These are phyloP conservation scores for Fraxinus velutina DNA, from an alignment of 305 asterid genomes.

Conservation along the genomic window DNA sequence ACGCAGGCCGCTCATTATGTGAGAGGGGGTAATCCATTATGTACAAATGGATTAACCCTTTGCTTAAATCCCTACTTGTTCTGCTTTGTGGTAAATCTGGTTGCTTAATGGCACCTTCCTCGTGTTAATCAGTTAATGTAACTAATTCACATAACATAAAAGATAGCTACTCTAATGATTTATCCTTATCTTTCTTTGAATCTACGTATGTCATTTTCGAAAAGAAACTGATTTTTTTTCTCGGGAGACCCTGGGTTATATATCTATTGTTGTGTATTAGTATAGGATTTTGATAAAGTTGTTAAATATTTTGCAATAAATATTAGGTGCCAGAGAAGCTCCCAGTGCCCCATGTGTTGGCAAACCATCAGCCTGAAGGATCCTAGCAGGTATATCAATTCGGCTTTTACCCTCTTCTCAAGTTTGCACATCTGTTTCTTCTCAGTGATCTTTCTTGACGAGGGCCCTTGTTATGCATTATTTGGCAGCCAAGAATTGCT, in stretches of 20 bases:
- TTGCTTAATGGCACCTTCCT: neutral
- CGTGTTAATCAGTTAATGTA: neutral
- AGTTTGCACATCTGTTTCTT: slow-evolving; percentile 1
- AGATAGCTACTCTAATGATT: neutral
- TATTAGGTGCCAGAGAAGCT: slow-evolving; percentile 86
- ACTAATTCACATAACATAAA: neutral
- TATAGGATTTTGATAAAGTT: neutral
- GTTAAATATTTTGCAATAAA: slow-evolving; percentile 1
- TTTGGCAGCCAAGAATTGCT: slow-evolving; percentile 88
- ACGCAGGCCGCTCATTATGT: no score
- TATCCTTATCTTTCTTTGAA: neutral
- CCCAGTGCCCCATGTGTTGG: slow-evolving; percentile 98
- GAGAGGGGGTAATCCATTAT: no score
- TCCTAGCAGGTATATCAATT: slow-evolving; percentile 53
- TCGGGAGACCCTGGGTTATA: neutral
- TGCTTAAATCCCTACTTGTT: neutral
- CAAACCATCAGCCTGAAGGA: slow-evolving; percentile 81
- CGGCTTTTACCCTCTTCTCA: neutral
- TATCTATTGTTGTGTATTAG: neutral
- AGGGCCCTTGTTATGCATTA: slow-evolving; percentile 2
- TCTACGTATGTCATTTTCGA: neutral
- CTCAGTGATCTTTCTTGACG: neutral
- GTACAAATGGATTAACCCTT: no score
- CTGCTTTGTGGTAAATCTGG: neutral
- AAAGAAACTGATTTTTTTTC: neutral